phyloP scores from a whole-genome alignment of 2,329 filamentous ascomycete genomes.

The Bipolaris oryzae region DNA sequence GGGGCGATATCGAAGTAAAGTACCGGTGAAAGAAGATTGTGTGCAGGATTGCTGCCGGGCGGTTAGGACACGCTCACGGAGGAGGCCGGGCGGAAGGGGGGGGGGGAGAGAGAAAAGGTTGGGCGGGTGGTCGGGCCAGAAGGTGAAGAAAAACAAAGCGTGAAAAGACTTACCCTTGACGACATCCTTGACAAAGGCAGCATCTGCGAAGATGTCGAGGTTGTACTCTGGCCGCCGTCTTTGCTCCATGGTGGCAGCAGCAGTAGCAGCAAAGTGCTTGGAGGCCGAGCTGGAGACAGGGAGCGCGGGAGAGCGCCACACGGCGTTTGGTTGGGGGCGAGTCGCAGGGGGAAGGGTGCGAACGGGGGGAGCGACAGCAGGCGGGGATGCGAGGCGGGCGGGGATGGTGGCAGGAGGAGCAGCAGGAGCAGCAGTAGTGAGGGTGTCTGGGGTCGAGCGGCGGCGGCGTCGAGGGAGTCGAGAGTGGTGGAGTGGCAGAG shows the following conservation, averaged over 20 bases:
- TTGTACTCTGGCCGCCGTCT: slow-evolving; percentile 82
- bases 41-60: slow-evolving; percentile 76
- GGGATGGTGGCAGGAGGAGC: neutral
- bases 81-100: slow-evolving; percentile 3
- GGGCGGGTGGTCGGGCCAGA: neutral
- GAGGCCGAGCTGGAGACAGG: slow-evolving; percentile 5
- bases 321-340: slow-evolving; percentile 15
- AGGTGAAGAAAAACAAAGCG: neutral
- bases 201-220: slow-evolving; percentile 92
- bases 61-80: slow-evolving; percentile 17
- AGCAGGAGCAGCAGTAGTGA: neutral
- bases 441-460: neutral
- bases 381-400: neutral
- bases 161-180: slow-evolving; percentile 73
- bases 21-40: slow-evolving; percentile 99
- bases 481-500: neutral
- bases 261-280: slow-evolving; percentile 31
- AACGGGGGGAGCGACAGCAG: neutral
- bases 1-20: slow-evolving; percentile 84
- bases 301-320: slow-evolving; percentile 15
- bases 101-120: too few relatives aligned
- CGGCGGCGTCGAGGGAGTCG: neutral
- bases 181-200: slow-evolving; percentile 85
- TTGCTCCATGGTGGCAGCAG: slow-evolving; percentile 62
- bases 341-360: slow-evolving; percentile 16